Base-by-base conservation (phyloP, 2,329 filamentous ascomycete genomes). In the Diaporthe humulicola region DNA sequence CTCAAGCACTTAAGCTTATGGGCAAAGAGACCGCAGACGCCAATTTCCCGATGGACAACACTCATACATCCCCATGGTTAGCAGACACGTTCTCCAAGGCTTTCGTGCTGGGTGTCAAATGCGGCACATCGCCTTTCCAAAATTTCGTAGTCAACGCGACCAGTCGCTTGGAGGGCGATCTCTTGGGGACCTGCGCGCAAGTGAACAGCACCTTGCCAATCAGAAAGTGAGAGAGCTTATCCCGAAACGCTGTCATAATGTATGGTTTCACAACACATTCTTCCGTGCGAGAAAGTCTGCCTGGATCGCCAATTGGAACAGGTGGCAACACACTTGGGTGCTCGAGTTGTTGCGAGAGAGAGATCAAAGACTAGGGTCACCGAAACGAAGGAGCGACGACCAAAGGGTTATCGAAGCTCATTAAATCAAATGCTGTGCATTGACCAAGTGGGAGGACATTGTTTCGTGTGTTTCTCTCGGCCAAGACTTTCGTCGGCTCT, bases 141-240 rank as follows among this genome's bases (percentile, higher is more conserved):
- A 33, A 50, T 28, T 70, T 71, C 71, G 74, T 76, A 10, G 60
- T 77, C 12, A 77, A 77, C 67, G 71, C 76, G 17, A 77, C 76
- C 14, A 71, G 64, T 38, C 52, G 76, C 9, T 64, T 77, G 25
- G 64, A 77, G 48, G 71, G 76, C 15, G 28, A 58, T 28, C 38
- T 58, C 7, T 22, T 77, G 45, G 76, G 76, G 14, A 67, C 38
- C 8, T 77, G 76, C 56, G 58, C 70, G 17, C 38, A 36, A 30
- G 76, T 77, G 22, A 77, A 77, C 14, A 56, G n/a, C 25, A 76
- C 76, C 2, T 52, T 76, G n/a, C 76, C 76, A n/a, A 74, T 77
- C 4, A 73, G 42, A 52, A 57, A 28, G 14, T n/a, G 38, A 52
- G 42, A 28, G 25, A 33, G 19, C 14, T 3, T 38, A 30, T 19